phyloP scores from a whole-genome alignment of 1,284 basidiomycete genomes.

The Moesziomyces antarcticus region DNA sequence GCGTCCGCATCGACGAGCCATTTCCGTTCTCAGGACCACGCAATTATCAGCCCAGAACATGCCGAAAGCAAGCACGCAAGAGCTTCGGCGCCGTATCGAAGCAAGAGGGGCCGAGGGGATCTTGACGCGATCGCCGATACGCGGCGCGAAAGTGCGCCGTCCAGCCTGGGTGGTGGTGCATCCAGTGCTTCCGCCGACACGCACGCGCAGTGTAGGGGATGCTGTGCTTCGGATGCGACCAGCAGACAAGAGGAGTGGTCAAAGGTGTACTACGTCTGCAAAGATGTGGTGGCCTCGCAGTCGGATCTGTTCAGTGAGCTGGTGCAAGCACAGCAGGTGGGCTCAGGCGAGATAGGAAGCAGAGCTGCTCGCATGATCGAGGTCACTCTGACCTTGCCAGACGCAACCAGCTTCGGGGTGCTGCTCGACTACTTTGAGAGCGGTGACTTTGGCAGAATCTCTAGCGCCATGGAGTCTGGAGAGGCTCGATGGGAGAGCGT shows the following conservation, averaged over 20 bases:
- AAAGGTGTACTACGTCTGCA: constrained; percentile 5
- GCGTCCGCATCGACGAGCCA: not conserved
- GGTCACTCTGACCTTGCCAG: constrained; percentile 3
- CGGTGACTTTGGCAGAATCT: constrained; percentile 16
- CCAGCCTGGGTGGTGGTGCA: not conserved
- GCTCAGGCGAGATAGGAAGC: not conserved
- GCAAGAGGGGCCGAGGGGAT: not conserved
- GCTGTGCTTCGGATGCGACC: not conserved
- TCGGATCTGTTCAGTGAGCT: not conserved
- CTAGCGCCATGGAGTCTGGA: constrained; percentile 15
- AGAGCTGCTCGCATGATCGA: not conserved
- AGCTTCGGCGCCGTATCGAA: not conserved
- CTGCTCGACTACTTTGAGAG: constrained; percentile 27
- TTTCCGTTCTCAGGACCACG: not conserved
- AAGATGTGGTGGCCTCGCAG: constrained; percentile 10
- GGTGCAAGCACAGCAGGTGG: not conserved
- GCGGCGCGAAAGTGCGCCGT: constrained; percentile 13
- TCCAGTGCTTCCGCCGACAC: not conserved
- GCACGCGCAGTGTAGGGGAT: not conserved
- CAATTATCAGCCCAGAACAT: not conserved
- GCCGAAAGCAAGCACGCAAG: no score
- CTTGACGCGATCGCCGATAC: not conserved
- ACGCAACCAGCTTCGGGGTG: constrained; percentile 9
- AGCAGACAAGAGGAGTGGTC: not conserved
- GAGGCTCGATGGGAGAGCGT: constrained; percentile 19